Conservation (phyloP, 2,329 filamentous ascomycete species). For the Thielaviopsis cerberus region DNA sequence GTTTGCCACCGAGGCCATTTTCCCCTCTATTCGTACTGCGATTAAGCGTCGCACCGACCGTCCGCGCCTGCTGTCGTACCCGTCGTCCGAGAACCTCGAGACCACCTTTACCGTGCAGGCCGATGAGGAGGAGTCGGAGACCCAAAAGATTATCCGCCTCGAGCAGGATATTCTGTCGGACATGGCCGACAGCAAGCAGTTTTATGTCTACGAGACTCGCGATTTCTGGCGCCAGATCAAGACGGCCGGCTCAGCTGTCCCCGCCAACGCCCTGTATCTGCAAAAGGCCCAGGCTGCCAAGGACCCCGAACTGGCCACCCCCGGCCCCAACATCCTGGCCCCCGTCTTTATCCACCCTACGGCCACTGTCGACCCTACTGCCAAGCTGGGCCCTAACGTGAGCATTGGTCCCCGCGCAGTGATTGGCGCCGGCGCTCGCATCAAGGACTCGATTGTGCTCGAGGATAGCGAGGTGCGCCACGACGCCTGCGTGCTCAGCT, state of each 20-base stretch:
- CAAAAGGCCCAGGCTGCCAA: slow-evolving; percentile 68
- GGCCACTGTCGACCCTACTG: slow-evolving; percentile 77
- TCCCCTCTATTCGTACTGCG: slow-evolving; percentile 80
- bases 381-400: slow-evolving; percentile 92
- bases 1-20: slow-evolving; percentile 87
- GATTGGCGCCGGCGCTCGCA: slow-evolving; percentile 69
- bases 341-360: slow-evolving; percentile 92
- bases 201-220: slow-evolving; percentile 96
- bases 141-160: slow-evolving; percentile 75
- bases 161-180: slow-evolving; percentile 95
- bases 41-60: slow-evolving; percentile 92
- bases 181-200: slow-evolving; percentile 89
- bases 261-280: slow-evolving; percentile 89
- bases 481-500: slow-evolving; percentile 85
- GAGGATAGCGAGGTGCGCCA: slow-evolving; percentile 94
- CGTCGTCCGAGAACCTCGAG: slow-evolving; percentile 84
- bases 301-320: slow-evolving; percentile 50
- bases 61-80: slow-evolving; percentile 82
- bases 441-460: slow-evolving; percentile 91
- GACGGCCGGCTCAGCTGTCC: slow-evolving; percentile 89
- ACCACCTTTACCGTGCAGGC: slow-evolving; percentile 36
- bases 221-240: slow-evolving; percentile 99
- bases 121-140: slow-evolving; percentile 57
- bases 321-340: slow-evolving; percentile 72
- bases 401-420: slow-evolving; percentile 79